A percentile compares a stretch with the other conserved stretches of the same genome.
These are phyloP conservation scores for Auriscalpium microsporum DNA, from an alignment of 768 basidiomycete genomes.

Conservation along the genomic window DNA sequence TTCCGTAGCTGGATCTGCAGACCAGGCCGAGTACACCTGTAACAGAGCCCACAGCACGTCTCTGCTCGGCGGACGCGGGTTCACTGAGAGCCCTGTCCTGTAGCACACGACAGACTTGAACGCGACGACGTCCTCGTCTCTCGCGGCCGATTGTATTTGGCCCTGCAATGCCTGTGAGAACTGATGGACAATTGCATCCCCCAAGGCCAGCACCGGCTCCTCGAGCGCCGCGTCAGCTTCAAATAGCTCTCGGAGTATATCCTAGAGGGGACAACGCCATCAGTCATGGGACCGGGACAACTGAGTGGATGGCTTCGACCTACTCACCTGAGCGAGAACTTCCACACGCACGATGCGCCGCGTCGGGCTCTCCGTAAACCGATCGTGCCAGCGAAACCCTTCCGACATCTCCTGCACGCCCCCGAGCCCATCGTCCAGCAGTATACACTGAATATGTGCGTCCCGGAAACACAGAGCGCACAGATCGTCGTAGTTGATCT, in stretches of 20 bases:
- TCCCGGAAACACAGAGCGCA: constrained; percentile 47
- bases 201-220: background rate
- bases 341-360: constrained; percentile 66
- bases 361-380: constrained; percentile 41
- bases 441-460: constrained; percentile 55
- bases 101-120: constrained; percentile 79
- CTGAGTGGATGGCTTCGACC: background rate
- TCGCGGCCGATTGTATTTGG: background rate
- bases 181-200: background rate
- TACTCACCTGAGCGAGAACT: constrained; percentile 55
- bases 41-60: background rate
- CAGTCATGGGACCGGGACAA: background rate
- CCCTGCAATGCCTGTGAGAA: constrained; percentile 4
- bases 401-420: constrained; percentile 39
- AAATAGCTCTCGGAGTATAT: constrained; percentile 20
- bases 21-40: constrained; percentile 16
- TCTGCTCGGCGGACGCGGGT: constrained; percentile 19
- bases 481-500: constrained; percentile 44
- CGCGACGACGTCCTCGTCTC: constrained; percentile 43
- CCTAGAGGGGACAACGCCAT: constrained; percentile 5
- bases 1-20: constrained; percentile 20
- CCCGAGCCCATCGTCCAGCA: constrained; percentile 69
- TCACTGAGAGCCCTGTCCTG: constrained; percentile 61
- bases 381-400: constrained; percentile 53
- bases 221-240: constrained; percentile 4